Percentiles rank a stretch among this genome's conserved stretches.
Evolutionary conservation across 192 early-diverging fungal species (phyloP).

Genomic region (Coemansia sp.): DNA sequence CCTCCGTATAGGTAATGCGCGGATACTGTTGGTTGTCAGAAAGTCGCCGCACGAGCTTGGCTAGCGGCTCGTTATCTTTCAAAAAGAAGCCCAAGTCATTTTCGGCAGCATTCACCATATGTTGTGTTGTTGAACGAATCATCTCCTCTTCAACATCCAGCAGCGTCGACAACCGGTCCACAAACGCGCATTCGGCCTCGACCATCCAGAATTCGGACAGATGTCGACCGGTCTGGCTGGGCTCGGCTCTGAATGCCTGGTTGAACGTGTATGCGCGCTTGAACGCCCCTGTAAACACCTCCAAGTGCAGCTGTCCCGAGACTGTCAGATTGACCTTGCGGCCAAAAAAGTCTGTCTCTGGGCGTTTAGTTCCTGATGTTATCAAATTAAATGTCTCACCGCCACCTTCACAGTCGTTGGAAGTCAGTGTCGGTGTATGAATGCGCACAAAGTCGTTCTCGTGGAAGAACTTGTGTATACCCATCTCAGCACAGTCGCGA

Average conservation of each 20-base stretch:
- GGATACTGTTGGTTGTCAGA: constrained; percentile 56
- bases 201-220: constrained; percentile 95
- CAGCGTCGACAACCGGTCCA: constrained; percentile 61
- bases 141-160: constrained; percentile 70
- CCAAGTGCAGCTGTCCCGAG: constrained; percentile 83
- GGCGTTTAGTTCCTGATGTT: constrained; percentile 21
- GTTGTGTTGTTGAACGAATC: constrained; percentile 59
- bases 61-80: constrained; percentile 56
- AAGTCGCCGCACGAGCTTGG: constrained; percentile 32
- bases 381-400: constrained; percentile 73
- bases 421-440: constrained; percentile 80
- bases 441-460: constrained; percentile 72
- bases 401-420: constrained; percentile 87
- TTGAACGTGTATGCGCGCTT: constrained; percentile 79
- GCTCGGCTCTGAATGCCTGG: constrained; percentile 83
- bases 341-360: constrained; percentile 61
- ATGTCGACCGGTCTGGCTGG: constrained; percentile 76
- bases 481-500: constrained; percentile 64
- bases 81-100: constrained; percentile 58
- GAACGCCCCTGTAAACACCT: constrained; percentile 68
- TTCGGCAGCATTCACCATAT: constrained; percentile 56
- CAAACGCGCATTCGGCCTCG: constrained; percentile 82
- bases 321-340: constrained; percentile 78
- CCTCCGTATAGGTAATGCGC: constrained; percentile 75
- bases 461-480: constrained; percentile 71